Evolutionary conservation across 2,329 filamentous ascomycete genomes (phyloP).

Genomic region (Paraconiothyrium sp.): DNA sequence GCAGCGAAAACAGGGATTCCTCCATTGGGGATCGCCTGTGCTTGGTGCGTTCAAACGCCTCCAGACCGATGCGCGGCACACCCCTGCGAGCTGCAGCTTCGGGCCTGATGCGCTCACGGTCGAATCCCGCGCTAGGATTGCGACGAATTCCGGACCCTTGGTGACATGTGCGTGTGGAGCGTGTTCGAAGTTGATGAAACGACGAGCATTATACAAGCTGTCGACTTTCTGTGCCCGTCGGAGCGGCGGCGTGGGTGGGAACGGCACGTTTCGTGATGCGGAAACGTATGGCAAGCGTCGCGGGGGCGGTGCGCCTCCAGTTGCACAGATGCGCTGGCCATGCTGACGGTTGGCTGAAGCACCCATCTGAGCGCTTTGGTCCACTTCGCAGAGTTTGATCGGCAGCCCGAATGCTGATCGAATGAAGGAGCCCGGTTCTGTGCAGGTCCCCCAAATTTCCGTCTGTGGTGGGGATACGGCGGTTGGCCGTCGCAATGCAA

Average conservation of each 20-base stretch:
- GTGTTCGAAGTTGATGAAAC: neutral
- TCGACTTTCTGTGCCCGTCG: neutral
- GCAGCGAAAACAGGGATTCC: neutral
- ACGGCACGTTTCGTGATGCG: conserved; percentile 8
- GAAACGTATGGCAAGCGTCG: conserved; percentile 6
- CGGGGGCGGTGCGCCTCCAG: neutral
- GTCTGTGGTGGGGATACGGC: neutral
- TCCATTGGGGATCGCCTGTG: neutral
- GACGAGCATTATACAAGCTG: neutral
- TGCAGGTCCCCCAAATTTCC: neutral
- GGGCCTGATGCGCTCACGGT: neutral
- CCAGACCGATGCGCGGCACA: neutral
- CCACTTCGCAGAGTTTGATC: conserved; percentile 1
- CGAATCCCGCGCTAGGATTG: neutral
- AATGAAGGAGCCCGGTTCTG: neutral
- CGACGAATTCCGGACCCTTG: neutral
- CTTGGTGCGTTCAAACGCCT: neutral
- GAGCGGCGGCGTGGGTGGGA: conserved; percentile 4
- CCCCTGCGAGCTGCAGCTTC: conserved; percentile 5
- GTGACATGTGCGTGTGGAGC: neutral
- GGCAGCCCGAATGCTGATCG: neutral
- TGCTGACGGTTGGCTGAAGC: conserved; percentile 4
- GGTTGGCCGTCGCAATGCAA: neutral
- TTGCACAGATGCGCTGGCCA: conserved; percentile 6
- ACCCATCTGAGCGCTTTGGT: neutral